Percentiles rank a stretch among this genome's conserved stretches.
These are phyloP conservation scores for Penicillium cataractarum DNA, from an alignment of 495 filamentous ascomycete genomes.

Conservation along the genomic window DNA sequence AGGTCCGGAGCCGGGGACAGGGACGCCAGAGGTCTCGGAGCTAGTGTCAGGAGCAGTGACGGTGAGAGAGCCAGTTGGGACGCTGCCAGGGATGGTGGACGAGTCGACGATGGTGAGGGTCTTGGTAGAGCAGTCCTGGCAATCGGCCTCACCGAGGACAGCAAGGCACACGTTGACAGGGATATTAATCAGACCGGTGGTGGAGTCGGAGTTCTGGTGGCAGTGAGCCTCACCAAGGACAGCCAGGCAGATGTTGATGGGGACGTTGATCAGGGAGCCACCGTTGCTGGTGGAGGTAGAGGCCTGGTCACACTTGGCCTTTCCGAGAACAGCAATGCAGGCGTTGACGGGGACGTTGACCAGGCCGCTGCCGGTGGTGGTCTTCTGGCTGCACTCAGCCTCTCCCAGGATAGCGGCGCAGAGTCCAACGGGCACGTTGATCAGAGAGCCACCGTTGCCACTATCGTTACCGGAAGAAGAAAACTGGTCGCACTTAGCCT, in stretches of 20 bases:
- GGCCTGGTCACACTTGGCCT: conserved; percentile 37
- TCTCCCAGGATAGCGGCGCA: too few species aligned
- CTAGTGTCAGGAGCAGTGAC: neutral
- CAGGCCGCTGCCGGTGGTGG: conserved; percentile 21
- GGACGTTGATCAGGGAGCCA: conserved; percentile 35
- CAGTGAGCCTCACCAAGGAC: conserved; percentile 33
- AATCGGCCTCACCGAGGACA: conserved; percentile 30
- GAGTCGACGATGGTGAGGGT: neutral
- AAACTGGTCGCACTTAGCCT: conserved; percentile 24
- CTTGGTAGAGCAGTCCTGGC: conserved; percentile 11
- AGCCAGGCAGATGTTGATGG: conserved; percentile 35
- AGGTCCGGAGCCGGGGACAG: conserved; percentile 1
- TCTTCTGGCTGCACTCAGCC: conserved; percentile 27
- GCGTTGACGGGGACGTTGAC: conserved; percentile 35
- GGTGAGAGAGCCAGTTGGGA: neutral
- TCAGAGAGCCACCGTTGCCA: too few species aligned
- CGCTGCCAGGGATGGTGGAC: neutral
- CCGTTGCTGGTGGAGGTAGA: conserved; percentile 19
- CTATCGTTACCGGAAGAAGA: too few species aligned
- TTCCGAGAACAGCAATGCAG: conserved; percentile 33
- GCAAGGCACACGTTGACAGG: conserved; percentile 35
- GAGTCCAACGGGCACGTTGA: too few species aligned
- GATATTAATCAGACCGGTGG: conserved; percentile 30
- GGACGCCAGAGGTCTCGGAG: neutral
- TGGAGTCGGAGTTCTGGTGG: conserved; percentile 16